Evolutionary conservation across 768 basidiomycete genomes (phyloP), one percentile per base, ranked within the genome.

Genomic region (Podaxis rugospora): DNA sequence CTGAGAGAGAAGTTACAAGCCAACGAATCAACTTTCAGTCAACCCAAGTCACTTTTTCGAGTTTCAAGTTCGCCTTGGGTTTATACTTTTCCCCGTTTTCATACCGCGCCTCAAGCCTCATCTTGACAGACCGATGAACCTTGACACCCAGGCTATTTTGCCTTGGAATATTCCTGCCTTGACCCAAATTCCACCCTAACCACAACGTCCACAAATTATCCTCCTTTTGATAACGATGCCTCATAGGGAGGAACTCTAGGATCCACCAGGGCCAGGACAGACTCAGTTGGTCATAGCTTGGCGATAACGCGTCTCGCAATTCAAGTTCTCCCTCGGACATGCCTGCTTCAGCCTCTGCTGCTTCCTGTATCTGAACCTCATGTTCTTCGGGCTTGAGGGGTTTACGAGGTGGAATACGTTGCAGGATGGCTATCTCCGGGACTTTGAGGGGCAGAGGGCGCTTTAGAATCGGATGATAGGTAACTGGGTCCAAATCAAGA

Each of bases 281-380:
- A 39, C 64, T 62, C 18, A 92, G 75, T 67, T 88, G 81, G 67
- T 92, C 89, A 64, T 86, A 87, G 1, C 77, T 71, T 0, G 81
- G 83, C 39, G 77, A 74, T 9, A 87, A 56, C 3, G 83, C 82
- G 64, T 92, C 90, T 3, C 70, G 68, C 23, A 88, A 64, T 32
- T 91, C 89, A 61, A 89, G 84, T 13, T 83, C 78, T 65, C 87
- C 87, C 67, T 90, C 83, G 21, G 69, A 73, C 21, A 89, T 78
- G 62, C 84, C 76, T 67, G 88, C 54, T 39, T 62, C 61, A 9
- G 23, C 18, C 21, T 18, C 10, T 52, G 55, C 55, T 5, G 27
- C 21, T 36, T 23, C 56, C 23, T 25, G 50, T 13, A 56, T 39
- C 23, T 25, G 18, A 18, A 67, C 35, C 21, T 88, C 85, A 60